Conservation (phyloP, 305 asterid genomes). For the Fraxinus paxiana region DNA sequence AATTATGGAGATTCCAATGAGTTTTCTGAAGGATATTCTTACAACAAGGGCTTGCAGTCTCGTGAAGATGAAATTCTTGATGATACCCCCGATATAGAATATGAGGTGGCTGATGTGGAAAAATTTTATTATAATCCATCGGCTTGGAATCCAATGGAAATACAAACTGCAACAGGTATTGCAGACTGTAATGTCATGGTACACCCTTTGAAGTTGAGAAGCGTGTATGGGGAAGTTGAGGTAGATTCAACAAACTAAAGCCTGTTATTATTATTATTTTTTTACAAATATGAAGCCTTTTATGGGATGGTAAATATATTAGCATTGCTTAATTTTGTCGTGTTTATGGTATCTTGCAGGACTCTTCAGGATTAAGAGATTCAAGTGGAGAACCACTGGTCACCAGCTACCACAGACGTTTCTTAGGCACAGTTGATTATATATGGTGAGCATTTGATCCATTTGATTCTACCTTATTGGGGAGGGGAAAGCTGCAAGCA, state of each 20-base stretch:
- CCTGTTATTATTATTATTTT: background rate
- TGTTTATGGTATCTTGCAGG: slow-evolving; percentile 40
- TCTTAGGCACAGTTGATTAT: slow-evolving; percentile 89
- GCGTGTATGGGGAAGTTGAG: slow-evolving; percentile 77
- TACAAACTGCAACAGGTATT: slow-evolving; percentile 72
- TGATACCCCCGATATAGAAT: slow-evolving; percentile 21
- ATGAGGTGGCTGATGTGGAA: slow-evolving; percentile 27
- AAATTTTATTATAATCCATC: slow-evolving; percentile 39
- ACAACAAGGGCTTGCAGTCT: slow-evolving; percentile 23
- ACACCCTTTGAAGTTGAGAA: slow-evolving; percentile 69
- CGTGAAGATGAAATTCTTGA: slow-evolving; percentile 28
- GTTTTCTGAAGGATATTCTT: slow-evolving; percentile 21
- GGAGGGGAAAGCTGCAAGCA: slow-evolving; percentile 6
- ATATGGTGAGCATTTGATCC: slow-evolving; percentile 62
- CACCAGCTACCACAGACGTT: slow-evolving; percentile 81
- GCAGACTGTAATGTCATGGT: slow-evolving; percentile 54
- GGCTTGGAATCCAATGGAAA: slow-evolving; percentile 81
- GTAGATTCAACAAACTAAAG: slow-evolving; percentile 31
- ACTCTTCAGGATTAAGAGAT: slow-evolving; percentile 62
- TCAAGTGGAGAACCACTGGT: slow-evolving; percentile 75
- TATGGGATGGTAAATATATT: background rate
- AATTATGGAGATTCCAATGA: slow-evolving; percentile 12
- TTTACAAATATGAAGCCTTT: background rate
- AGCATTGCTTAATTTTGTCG: slow-evolving; percentile 12
- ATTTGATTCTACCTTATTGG: slow-evolving; percentile 11